A percentile compares a stretch with the other conserved stretches of the same genome.
phyloP scores from a whole-genome alignment of 2,329 filamentous ascomycete species.

The Calonectria multiphialidica region DNA sequence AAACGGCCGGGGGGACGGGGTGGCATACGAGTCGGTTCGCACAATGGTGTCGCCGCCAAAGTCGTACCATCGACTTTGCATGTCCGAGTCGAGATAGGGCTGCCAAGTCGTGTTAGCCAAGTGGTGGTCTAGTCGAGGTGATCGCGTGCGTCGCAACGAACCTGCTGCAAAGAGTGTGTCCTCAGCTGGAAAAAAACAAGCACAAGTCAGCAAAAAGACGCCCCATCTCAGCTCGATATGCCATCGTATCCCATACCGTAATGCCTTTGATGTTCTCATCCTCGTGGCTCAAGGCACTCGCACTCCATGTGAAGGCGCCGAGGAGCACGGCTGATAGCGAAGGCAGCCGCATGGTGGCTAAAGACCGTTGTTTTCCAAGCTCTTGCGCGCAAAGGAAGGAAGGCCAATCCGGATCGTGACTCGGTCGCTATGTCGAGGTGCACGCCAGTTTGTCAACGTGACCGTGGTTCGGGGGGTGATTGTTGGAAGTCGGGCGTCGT shows the following conservation, averaged over 20 bases:
- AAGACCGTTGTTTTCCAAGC: constrained; percentile 27
- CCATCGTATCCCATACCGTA: constrained; percentile 52
- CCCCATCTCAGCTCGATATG: background rate
- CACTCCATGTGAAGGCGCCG: constrained; percentile 63
- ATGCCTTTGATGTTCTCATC: constrained; percentile 66
- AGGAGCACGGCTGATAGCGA: constrained; percentile 61
- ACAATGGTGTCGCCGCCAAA: constrained; percentile 97
- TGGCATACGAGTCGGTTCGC: constrained; percentile 73
- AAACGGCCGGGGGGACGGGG: constrained; percentile 19
- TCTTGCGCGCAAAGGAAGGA: constrained; percentile 26
- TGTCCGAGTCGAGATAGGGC: constrained; percentile 97
- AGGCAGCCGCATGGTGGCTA: constrained; percentile 60
- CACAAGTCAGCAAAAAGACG: constrained; percentile 33
- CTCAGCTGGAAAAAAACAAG: constrained; percentile 71
- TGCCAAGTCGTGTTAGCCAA: constrained; percentile 54
- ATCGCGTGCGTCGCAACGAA: constrained; percentile 60
- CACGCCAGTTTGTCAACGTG: constrained; percentile 36
- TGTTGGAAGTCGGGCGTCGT: constrained; percentile 31
- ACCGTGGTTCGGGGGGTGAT: constrained; percentile 29
- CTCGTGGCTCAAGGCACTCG: constrained; percentile 60
- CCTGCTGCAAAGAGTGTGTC: constrained; percentile 86
- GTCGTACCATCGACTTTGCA: constrained; percentile 99
- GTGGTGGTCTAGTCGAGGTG: constrained; percentile 25
- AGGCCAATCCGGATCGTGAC: constrained; percentile 35
- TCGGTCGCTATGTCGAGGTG: constrained; percentile 26